Conservation (phyloP, 2,329 filamentous ascomycete species). For the Nothophoma quercina region DNA sequence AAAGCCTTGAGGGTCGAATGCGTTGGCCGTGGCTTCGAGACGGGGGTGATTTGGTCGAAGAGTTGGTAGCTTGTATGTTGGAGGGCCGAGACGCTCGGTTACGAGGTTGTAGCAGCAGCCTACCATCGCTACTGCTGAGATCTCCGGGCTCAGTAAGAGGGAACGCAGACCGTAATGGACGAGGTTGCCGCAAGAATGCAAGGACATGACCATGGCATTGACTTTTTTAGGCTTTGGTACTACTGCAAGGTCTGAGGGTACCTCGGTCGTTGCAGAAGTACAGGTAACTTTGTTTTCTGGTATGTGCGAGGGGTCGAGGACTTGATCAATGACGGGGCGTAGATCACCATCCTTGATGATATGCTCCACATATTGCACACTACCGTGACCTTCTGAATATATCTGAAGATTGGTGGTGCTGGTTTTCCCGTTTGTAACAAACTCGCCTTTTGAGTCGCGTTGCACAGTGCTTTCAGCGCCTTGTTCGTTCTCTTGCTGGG, state of each 20-base stretch:
- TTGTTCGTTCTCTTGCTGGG: background rate
- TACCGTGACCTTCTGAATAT: conserved; percentile 69
- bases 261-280: conserved; percentile 28
- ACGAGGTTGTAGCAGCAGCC: conserved; percentile 98
- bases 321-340: conserved; percentile 69
- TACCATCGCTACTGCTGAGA: conserved; percentile 91
- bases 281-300: conserved; percentile 34
- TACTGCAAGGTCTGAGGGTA: conserved; percentile 34
- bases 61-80: conserved; percentile 83
- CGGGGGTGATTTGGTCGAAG: conserved; percentile 78
- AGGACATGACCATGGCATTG: conserved; percentile 84
- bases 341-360: conserved; percentile 77
- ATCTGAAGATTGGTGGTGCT: conserved; percentile 46
- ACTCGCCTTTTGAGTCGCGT: conserved; percentile 13
- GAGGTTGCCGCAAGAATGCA: conserved; percentile 98
- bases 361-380: conserved; percentile 80
- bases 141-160: conserved; percentile 80
- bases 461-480: background rate
- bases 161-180: conserved; percentile 92
- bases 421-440: conserved; percentile 19
- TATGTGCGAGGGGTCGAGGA: conserved; percentile 56
- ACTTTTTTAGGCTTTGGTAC: conserved; percentile 43
- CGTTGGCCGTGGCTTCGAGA: conserved; percentile 70
- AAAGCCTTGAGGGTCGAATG: conserved; percentile 89
- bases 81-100: conserved; percentile 86